A percentile compares a stretch with the other conserved stretches of the same genome.
Evolutionary conservation across 73 alveolate species (phyloP).

Genomic region (Symbiodinium natans): DNA sequence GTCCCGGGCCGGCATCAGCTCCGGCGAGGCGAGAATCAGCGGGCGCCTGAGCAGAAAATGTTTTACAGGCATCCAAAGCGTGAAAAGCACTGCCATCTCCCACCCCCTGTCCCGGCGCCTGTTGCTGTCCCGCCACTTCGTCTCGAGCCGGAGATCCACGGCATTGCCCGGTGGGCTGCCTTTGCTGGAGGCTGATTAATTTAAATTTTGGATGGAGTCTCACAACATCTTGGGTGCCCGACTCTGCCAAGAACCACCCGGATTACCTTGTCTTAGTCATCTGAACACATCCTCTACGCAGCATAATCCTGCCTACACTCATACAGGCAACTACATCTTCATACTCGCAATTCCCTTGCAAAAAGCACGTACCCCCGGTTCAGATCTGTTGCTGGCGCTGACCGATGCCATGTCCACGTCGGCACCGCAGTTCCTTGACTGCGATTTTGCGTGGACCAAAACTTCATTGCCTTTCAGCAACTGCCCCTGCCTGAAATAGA

Average conservation of each 20-base stretch:
- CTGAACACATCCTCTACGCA: not conserved
- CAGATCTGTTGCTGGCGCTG: constrained; percentile 34
- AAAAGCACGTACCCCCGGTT: not conserved
- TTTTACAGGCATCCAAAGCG: too few relatives aligned
- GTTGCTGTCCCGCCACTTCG: constrained; percentile 65
- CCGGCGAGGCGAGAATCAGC: not conserved
- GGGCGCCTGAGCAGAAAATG: constrained; percentile 47
- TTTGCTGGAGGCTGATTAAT: not conserved
- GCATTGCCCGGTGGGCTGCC: not conserved
- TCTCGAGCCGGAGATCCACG: not conserved
- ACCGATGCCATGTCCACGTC: constrained; percentile 20
- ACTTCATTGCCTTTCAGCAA: not conserved
- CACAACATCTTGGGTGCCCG: not conserved
- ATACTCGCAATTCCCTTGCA: not conserved
- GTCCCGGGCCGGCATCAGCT: constrained; percentile 3
- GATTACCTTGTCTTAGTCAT: not conserved
- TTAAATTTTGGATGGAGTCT: not conserved
- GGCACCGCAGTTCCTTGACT: constrained; percentile 25
- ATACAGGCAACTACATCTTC: too few relatives aligned
- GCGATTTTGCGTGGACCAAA: not conserved
- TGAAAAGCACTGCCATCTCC: not conserved
- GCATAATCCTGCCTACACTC: not conserved
- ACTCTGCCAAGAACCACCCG: constrained; percentile 24
- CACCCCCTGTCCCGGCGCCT: not conserved
- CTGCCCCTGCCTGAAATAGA: constrained; percentile 25